Evolutionary conservation across 129 eudicot species (phyloP).

Genomic region (Artemisia argyi): DNA sequence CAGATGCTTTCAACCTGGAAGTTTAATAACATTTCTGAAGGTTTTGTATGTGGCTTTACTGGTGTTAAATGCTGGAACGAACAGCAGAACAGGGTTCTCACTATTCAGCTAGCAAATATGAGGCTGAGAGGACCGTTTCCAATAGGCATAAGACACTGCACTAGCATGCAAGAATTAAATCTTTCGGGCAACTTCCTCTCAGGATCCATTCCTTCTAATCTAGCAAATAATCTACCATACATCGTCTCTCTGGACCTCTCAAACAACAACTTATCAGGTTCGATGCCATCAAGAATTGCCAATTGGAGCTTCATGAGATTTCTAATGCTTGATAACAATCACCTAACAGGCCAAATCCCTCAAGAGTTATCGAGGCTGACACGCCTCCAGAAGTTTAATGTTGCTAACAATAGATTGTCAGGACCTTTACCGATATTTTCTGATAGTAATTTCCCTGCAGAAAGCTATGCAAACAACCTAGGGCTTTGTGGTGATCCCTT

Average conservation of each 20-base stretch:
- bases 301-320: conserved; percentile 3
- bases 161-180: background rate
- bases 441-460: background rate
- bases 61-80: conserved; percentile 38
- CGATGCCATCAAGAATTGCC: background rate
- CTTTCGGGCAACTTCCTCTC: background rate
- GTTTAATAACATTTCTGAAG: conserved; percentile 19
- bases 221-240: background rate
- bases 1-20: conserved; percentile 29
- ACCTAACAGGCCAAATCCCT: conserved; percentile 32
- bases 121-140: conserved; percentile 49
- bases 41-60: conserved; percentile 20
- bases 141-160: conserved; percentile 19
- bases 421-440: background rate
- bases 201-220: background rate
- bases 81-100: conserved; percentile 22
- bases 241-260: background rate
- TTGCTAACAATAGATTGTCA: conserved; percentile 27
- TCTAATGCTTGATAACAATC: conserved; percentile 40
- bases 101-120: conserved; percentile 20
- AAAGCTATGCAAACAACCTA: background rate
- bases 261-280: background rate
- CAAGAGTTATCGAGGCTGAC: background rate
- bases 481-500: conserved; percentile 1
- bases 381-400: conserved; percentile 32